These are phyloP conservation scores for Quercus lobata DNA, from an alignment of 331 rosid species.

Conservation along the genomic window DNA sequence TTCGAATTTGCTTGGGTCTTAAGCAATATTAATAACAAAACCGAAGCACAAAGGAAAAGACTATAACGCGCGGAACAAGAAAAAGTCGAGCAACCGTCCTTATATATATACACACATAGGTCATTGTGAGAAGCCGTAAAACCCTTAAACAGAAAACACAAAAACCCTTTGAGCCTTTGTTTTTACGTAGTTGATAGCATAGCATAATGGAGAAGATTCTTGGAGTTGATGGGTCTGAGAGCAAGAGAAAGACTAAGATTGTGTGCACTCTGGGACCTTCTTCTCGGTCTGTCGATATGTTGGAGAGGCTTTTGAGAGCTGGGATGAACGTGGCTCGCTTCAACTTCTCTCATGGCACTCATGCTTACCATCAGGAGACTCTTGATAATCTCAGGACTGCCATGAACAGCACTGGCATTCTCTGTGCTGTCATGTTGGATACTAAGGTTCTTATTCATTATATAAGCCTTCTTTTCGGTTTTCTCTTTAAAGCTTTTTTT, in stretches of 20 bases:
- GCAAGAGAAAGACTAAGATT: conserved; percentile 17
- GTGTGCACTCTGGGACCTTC: conserved; percentile 27
- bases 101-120: too few species aligned
- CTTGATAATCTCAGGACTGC: conserved; percentile 13
- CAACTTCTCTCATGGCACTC: conserved; percentile 25
- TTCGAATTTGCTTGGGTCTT: not conserved
- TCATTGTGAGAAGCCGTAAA: too few species aligned
- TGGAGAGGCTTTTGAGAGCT: conserved; percentile 20
- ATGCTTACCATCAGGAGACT: conserved; percentile 20
- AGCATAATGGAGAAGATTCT: conserved; percentile 6
- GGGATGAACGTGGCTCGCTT: conserved; percentile 30
- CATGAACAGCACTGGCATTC: conserved; percentile 19
- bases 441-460: conserved; percentile 5
- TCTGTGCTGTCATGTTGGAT: conserved; percentile 25
- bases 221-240: not conserved
- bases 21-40: not conserved
- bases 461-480: not conserved
- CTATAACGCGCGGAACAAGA: not conserved
- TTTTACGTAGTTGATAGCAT: not conserved
- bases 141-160: not conserved
- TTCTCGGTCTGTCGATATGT: conserved; percentile 11
- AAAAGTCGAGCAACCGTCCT: not conserved
- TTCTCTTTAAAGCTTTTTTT: not conserved
- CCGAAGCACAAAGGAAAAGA: not conserved
- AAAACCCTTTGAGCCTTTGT: not conserved